Conservation (phyloP, 148 eudicot genomes). For the Salicornia ramosissima region DNA sequence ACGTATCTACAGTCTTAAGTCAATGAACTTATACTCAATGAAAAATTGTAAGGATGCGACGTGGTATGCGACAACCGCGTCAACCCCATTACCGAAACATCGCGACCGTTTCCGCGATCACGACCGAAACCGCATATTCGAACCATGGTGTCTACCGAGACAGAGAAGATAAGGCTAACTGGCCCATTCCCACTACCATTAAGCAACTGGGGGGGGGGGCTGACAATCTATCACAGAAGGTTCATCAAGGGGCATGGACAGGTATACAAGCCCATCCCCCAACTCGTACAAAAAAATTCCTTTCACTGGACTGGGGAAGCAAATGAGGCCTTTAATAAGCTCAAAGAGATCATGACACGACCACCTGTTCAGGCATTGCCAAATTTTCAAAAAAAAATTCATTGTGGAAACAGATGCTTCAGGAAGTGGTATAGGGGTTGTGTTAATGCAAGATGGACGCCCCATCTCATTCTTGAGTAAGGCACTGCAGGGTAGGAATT, state of each 20-base stretch:
- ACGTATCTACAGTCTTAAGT: too few relatives aligned
- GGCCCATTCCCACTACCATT: not conserved
- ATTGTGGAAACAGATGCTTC: not conserved
- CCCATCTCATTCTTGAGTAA: not conserved
- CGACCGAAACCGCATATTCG: too few relatives aligned
- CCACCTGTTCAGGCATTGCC: not conserved
- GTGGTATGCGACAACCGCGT: too few relatives aligned
- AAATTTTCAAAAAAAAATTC: not conserved
- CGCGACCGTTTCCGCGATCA: too few relatives aligned
- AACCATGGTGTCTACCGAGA: not conserved
- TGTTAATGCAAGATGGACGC: not conserved
- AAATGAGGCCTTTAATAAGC: not conserved
- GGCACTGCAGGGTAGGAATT: not conserved
- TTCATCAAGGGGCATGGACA: not conserved
- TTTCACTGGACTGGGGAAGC: not conserved
- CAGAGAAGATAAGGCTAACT: not conserved
- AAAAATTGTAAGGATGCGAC: too few relatives aligned
- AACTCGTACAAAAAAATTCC: not conserved
- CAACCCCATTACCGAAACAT: too few relatives aligned
- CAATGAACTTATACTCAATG: too few relatives aligned
- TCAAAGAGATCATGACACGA: not conserved
- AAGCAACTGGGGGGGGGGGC: not conserved
- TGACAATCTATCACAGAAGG: not conserved
- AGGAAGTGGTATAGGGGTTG: not conserved
- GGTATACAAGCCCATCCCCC: not conserved